phyloP scores from a whole-genome alignment of 1,284 basidiomycete genomes.

The Ganoderma lucidum region DNA sequence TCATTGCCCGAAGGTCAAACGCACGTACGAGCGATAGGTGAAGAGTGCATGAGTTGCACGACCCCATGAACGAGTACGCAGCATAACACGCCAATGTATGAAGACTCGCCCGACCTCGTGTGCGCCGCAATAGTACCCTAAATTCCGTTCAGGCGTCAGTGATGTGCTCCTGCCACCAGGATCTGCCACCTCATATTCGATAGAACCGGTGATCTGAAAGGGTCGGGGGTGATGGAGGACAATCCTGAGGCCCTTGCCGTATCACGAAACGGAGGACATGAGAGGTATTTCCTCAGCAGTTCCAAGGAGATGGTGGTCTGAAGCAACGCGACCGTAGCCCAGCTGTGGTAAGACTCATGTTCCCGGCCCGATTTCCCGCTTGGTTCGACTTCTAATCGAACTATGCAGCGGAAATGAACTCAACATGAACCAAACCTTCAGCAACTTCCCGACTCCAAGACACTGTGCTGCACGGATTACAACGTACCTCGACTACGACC shows the following conservation, averaged over 20 bases:
- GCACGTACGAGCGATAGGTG: constrained; percentile 3
- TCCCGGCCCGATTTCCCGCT: neutral
- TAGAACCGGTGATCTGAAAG: neutral
- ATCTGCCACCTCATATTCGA: constrained; percentile 15
- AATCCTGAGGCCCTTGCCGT: neutral
- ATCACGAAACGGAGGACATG: neutral
- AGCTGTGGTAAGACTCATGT: too few relatives aligned
- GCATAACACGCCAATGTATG: neutral
- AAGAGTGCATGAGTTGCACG: neutral
- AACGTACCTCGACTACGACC: neutral
- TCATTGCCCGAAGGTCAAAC: constrained; percentile 7
- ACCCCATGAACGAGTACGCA: constrained; percentile 1
- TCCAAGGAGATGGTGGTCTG: neutral
- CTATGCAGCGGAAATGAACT: constrained; percentile 2
- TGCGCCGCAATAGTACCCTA: constrained; percentile 14
- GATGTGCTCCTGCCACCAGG: constrained; percentile 11
- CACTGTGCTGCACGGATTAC: neutral
- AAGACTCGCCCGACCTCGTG: constrained; percentile 19
- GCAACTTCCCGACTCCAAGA: neutral
- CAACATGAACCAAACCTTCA: constrained; percentile 10
- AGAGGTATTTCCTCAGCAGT: too few relatives aligned
- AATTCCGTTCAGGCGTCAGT: constrained; percentile 3
- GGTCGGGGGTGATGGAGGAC: neutral
- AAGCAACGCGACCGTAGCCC: neutral
- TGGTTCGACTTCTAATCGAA: constrained; percentile 16